Evolutionary conservation across 805 yeast species (phyloP), one percentile per base, ranked within the genome.

Genomic region (Yarrowia sp.): DNA sequence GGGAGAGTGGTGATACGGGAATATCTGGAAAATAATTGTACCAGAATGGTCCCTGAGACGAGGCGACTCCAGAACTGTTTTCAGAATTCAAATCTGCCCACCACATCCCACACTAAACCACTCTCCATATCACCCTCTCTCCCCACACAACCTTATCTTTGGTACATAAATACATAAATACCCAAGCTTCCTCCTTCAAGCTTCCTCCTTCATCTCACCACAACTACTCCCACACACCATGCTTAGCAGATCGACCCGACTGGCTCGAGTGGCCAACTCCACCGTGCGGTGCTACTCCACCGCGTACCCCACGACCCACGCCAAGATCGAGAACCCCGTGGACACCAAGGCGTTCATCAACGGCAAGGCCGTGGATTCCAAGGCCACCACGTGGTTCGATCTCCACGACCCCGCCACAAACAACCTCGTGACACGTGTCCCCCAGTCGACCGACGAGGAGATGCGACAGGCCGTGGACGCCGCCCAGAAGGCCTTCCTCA

Each of bases 381-480:
- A 80, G 63, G 78, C 90, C 9, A 72, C 78, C 14, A 80, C 81
- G 70, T 84, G 92, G 92, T 86, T 83, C 73, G 91, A 88, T 70
- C 82, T 89, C 67, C 86, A 82, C 76, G 94, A 89, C 75, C 94
- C 94, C 24, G 90, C 93, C 68, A 89, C 94, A 67, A 84, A 88
- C 76, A 74, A 80, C 71, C 84, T 88, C 56, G 86, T 89, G 47
- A 81, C 89, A 38, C 81, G 84, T 71, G 92, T 88, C 30, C 93
- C 94, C 8, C 92, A 89, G 78, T 81, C 86, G 46, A 89, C 94
- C 17, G 84, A 83, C 8, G 83, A 79, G 66, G 94, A 89, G 77
- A 79, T 89, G 74, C 84, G 83, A 69, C 83, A 81, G 20, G 92
- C 93, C 9, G 86, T 89, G 64, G 86, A 82, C 42, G 79, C 89